Evolutionary conservation across 768 basidiomycete genomes (phyloP).

Genomic region (Serendipita sp.): DNA sequence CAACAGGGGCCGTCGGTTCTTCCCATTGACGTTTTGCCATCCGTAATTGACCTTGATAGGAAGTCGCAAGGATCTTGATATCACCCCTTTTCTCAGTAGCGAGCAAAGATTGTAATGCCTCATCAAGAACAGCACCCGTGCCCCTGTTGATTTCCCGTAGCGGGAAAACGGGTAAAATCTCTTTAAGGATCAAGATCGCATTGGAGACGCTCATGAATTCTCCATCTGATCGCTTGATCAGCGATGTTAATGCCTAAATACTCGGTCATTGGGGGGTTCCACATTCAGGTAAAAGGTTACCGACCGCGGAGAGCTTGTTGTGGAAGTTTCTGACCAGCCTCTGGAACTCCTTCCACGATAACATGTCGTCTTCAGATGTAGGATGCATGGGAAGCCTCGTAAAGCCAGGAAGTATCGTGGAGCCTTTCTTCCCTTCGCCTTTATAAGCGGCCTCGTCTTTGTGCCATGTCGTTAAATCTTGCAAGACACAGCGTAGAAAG

Average conservation of each 20-base stretch:
- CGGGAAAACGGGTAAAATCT: constrained; percentile 82
- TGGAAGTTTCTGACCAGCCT: constrained; percentile 74
- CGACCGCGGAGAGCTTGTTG: constrained; percentile 51
- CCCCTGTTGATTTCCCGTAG: constrained; percentile 38
- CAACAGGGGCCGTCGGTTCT: not conserved
- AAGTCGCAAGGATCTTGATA: constrained; percentile 61
- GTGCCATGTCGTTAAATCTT: constrained; percentile 69
- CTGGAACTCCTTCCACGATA: constrained; percentile 59
- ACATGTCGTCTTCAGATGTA: constrained; percentile 33
- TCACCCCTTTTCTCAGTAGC: constrained; percentile 72
- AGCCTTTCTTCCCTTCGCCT: constrained; percentile 50
- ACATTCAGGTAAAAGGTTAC: constrained; percentile 13
- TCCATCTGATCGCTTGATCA: constrained; percentile 33
- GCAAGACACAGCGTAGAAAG: constrained; percentile 65
- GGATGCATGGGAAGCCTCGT: constrained; percentile 23
- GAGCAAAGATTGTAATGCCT: constrained; percentile 48
- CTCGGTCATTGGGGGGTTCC: not conserved
- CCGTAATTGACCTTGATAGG: constrained; percentile 17
- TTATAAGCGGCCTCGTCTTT: constrained; percentile 54
- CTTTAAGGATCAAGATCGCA: constrained; percentile 83
- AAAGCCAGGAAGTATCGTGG: constrained; percentile 52
- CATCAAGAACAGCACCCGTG: constrained; percentile 39
- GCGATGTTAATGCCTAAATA: not conserved
- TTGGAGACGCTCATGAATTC: constrained; percentile 99
- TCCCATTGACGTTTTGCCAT: not conserved